Base-by-base conservation (phyloP, 495 filamentous ascomycete species). In the Barbatosphaeria neglecta region DNA sequence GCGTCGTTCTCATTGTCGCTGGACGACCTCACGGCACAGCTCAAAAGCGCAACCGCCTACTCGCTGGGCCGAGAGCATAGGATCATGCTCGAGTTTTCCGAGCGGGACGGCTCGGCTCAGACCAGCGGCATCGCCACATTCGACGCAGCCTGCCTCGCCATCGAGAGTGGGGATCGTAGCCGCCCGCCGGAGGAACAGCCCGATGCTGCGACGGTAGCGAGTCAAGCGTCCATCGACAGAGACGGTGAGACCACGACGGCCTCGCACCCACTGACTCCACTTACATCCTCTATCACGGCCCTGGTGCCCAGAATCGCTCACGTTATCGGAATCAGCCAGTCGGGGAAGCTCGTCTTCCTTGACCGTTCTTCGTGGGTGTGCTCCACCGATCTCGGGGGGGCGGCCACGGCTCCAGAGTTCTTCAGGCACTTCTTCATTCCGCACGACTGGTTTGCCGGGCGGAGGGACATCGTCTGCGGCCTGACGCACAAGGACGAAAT, bases 301-400 rank as follows among this genome's bases (percentile, higher is more conserved):
- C 18, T 15, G 19, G 22, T 20, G 11, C 20, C 22, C n/a, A 19
- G 28, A 22, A 18, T 57, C 31, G 37, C 48, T 44, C 52, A 57
- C 39, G 33, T 63, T 46, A 52, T 56, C 35, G 55, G 51, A 15
- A 27, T 57, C 23, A 37, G 45, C 44, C 50, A 48, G 17, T 38
- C 44, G 19, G 31, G 39, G 4, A 55, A 52, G 45, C 52, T 63
- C 39, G 28, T 63, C 22, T 61, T 63, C 53, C 55, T 63, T 22
- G 48, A 63, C 44, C 43, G 18, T 6, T 27, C 49, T 11, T 59
- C 53, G 8, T 63, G 58, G 60, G 52, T 63, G 23, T 61, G 57
- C 42, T 59, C 56, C 17, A 44, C 31, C 13, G 54, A 54, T 50
- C 46, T 22, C 19, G 3, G 39, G 11, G 18, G 20, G 39, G 11